These are phyloP conservation scores for Ilyonectria mors-panacis DNA, from an alignment of 2,329 filamentous ascomycete genomes.

Conservation along the genomic window DNA sequence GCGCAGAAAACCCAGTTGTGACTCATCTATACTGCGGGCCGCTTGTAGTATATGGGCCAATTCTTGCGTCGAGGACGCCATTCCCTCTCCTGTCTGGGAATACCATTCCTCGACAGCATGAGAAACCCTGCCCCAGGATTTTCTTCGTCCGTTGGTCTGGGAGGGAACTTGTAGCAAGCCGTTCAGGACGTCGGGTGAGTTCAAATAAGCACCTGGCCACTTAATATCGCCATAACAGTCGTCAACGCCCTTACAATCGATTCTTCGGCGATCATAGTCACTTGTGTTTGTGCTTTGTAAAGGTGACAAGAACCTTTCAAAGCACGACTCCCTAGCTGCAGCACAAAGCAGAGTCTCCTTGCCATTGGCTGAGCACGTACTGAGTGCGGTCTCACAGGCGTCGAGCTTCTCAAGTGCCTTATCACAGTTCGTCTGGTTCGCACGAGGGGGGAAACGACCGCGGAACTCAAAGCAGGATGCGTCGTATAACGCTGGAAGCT, in stretches of 20 bases:
- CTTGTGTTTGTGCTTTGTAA: background rate
- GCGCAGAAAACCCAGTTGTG: too few relatives aligned
- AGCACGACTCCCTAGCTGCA: too few relatives aligned
- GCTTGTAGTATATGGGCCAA: too few relatives aligned
- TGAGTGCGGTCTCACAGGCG: too few relatives aligned
- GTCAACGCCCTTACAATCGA: background rate
- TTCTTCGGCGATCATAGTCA: background rate
- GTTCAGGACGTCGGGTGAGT: background rate
- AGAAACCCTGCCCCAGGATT: background rate
- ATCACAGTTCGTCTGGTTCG: background rate
- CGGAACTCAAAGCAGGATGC: constrained; percentile 1
- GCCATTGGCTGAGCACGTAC: too few relatives aligned
- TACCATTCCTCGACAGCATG: too few relatives aligned
- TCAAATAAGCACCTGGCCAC: background rate
- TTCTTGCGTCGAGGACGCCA: too few relatives aligned
- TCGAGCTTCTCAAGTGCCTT: too few relatives aligned
- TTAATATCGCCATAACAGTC: background rate
- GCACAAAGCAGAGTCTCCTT: too few relatives aligned
- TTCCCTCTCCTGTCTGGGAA: too few relatives aligned
- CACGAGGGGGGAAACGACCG: background rate
- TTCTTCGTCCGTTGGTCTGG: background rate
- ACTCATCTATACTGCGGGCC: too few relatives aligned
- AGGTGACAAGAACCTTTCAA: too few relatives aligned
- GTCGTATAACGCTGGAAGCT: background rate
- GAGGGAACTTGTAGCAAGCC: background rate